Conservation (phyloP, 2,329 filamentous ascomycete genomes). For the Rutstroemia sp. region DNA sequence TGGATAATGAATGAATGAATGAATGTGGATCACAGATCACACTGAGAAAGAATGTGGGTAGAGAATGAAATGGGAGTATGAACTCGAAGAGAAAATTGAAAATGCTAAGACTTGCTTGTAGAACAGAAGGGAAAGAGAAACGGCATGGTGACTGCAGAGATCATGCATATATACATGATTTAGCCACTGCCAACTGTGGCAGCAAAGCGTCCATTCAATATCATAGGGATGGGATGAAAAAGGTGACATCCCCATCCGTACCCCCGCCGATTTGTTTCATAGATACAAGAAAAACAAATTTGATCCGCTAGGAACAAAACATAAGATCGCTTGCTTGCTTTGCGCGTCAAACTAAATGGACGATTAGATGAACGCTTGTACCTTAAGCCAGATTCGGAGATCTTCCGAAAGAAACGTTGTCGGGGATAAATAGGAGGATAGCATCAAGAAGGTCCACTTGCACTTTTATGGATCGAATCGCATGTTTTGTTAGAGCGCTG, state of each 20-base stretch:
- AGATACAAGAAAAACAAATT: neutral
- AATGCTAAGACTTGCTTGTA: constrained; percentile 4
- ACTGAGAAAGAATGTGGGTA: constrained; percentile 18
- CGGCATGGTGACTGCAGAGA: neutral
- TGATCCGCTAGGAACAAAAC: neutral
- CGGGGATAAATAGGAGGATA: neutral
- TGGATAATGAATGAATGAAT: constrained; percentile 4
- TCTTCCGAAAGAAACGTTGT: neutral
- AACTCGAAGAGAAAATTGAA: neutral
- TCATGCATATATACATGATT: constrained; percentile 2
- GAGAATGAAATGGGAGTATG: neutral
- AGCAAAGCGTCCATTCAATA: neutral
- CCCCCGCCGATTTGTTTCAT: neutral
- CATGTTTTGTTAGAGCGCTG: neutral
- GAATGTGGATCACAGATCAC: constrained; percentile 24
- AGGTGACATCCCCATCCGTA: neutral
- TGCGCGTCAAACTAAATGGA: neutral
- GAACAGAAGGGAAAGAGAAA: neutral
- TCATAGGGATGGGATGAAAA: neutral
- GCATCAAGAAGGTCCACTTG: too few species aligned
- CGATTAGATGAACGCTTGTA: neutral
- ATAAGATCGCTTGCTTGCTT: neutral
- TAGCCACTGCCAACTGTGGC: neutral
- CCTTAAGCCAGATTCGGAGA: neutral
- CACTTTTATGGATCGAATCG: neutral